Percentiles rank a stretch among this genome's conserved stretches.
These are phyloP conservation scores for Leucocoprinus sp. DNA, from an alignment of 768 basidiomycete genomes.

Conservation along the genomic window DNA sequence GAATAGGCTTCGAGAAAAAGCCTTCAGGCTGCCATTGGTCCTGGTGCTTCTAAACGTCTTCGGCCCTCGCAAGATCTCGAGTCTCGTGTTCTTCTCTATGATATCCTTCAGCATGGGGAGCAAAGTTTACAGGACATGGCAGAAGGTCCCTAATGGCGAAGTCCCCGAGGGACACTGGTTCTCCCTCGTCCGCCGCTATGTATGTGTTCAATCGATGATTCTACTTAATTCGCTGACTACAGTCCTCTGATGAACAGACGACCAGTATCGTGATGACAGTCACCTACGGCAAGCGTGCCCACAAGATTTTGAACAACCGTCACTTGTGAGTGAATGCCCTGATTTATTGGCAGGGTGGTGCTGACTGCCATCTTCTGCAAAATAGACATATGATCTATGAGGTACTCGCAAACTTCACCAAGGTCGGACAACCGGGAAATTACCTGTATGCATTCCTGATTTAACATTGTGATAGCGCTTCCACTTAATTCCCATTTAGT, in stretches of 20 bases:
- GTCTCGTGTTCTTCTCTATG: conserved; percentile 19
- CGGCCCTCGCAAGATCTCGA: conserved; percentile 20
- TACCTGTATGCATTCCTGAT: conserved; percentile 15
- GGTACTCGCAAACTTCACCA: conserved; percentile 18
- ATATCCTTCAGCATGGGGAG: conserved; percentile 17
- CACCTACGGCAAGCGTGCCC: conserved; percentile 18
- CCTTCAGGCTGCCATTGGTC: conserved; percentile 18
- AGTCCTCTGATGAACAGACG: conserved; percentile 11
- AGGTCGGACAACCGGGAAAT: conserved; percentile 19
- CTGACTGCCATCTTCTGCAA: not conserved
- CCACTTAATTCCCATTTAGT: conserved; percentile 7
- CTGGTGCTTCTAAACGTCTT: conserved; percentile 18
- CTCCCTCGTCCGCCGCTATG: conserved; percentile 21
- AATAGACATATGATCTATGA: conserved; percentile 20
- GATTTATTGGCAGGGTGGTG: not conserved
- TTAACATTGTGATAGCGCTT: not conserved
- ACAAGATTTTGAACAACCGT: conserved; percentile 16
- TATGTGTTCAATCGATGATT: conserved; percentile 12
- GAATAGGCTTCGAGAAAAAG: conserved; percentile 17
- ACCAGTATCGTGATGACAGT: conserved; percentile 20
- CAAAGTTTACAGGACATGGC: conserved; percentile 13
- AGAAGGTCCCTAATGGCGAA: conserved; percentile 15
- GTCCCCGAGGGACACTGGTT: conserved; percentile 23
- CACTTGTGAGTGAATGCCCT: conserved; percentile 12
- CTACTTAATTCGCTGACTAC: not conserved